Evolutionary conservation across 1,139 yeast genomes (phyloP), one percentile per base, ranked within the genome.

Genomic region (Pichia kudriavzevii): DNA sequence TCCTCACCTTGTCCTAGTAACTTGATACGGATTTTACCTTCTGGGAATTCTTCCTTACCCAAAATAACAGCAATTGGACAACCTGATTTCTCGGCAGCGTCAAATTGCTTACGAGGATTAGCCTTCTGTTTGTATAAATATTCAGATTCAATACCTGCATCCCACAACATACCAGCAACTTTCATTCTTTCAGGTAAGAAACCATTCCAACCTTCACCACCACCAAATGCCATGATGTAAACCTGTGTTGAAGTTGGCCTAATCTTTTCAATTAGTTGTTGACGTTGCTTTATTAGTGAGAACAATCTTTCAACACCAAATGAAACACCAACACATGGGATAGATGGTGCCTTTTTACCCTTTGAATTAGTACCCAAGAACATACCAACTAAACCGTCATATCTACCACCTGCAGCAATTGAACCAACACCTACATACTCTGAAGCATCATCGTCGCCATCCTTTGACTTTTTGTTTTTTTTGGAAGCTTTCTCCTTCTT

Each of bases 341-440:
- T 87, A 19, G 91, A 80, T 18, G 68, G 69, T 31, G 72, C 67
- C 58, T 77, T 76, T 63, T 87, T 85, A 47, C 91, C 91, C 54
- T 76, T 79, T 18, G 58, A 54, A 32, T 60, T 55, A 9, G 78
- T 70, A 41, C 71, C 70, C 43, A 95, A 79, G 60, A 91, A 91
- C 97, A 91, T 91, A 47, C 95, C 95, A 22, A 91, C 97, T 44
- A 91, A 72, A 50, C 82, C 80, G 59, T 91, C 98, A 61, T 91
- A 91, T 61, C 98, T 83, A 47, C 98, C 98, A 63, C 98, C 98
- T 30, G 95, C 98, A 38, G 95, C 95, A 50, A 91, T 85, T 7
- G 97, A 88, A 20, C 98, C 98, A 34, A 91, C 96, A 50, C 98
- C 98, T 33, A 91, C 97, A 52, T 82, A 85, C 46, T 85, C 97